A percentile compares a stretch with the other conserved stretches of the same genome.
Conservation (phyloP, 257 asterid genomes). For the Striga asiatica region DNA sequence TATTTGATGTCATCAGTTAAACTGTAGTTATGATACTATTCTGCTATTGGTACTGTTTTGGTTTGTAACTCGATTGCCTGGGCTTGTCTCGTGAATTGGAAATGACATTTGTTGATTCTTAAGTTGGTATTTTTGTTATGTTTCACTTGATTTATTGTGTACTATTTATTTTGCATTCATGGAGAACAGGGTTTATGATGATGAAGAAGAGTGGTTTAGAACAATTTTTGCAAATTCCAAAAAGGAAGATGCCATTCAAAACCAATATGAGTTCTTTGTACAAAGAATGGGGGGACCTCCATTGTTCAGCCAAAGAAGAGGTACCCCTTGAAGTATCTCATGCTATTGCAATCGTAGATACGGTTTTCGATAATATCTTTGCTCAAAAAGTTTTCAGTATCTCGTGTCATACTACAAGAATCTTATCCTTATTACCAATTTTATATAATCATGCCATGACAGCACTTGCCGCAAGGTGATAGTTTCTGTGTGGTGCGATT, state of each 20-base stretch:
- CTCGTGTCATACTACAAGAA: no score
- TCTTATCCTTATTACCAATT: no score
- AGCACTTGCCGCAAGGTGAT: not conserved
- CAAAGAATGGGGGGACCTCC: conserved; percentile 99
- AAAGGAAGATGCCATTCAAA: conserved; percentile 93
- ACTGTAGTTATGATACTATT: no score
- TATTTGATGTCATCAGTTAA: no score
- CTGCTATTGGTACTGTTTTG: no score
- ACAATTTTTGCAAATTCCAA: conserved; percentile 68
- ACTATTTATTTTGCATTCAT: not conserved
- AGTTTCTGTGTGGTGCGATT: not conserved
- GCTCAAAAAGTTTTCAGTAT: not conserved
- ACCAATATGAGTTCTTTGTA: conserved; percentile 85
- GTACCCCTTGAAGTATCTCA: conserved; percentile 18
- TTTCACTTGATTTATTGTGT: not conserved
- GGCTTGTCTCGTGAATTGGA: not conserved
- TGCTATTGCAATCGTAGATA: not conserved
- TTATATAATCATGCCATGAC: not conserved
- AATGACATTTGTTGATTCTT: not conserved
- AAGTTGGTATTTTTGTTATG: not conserved
- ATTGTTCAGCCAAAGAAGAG: conserved; percentile 75
- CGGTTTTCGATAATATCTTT: not conserved
- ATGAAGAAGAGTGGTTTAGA: conserved; percentile 90
- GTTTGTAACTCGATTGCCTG: no score
- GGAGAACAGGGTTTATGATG: conserved; percentile 66